A percentile compares a stretch with the other conserved stretches of the same genome.
Evolutionary conservation across 176 grass and related monocot genomes (phyloP).

Genomic region (bread wheat (Triticum aestivum)): DNA sequence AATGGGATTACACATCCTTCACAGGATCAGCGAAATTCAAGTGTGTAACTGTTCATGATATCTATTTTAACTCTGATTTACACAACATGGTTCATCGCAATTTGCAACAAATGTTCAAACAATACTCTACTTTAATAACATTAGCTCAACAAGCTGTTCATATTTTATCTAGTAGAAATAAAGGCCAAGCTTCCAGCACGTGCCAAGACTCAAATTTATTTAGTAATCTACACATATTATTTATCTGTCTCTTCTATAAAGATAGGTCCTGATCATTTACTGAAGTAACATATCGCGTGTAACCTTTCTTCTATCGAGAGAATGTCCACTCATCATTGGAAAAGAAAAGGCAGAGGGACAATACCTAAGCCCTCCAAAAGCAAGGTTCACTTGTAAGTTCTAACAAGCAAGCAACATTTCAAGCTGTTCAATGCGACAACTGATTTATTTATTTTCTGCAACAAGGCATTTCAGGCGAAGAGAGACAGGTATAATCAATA

Average conservation of each 20-base stretch:
- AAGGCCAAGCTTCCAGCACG: neutral
- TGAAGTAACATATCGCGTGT: neutral
- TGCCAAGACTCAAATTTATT: neutral
- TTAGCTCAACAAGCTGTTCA: neutral
- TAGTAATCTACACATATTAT: neutral
- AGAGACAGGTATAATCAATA: neutral
- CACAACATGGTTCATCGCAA: neutral
- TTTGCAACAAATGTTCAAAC: neutral
- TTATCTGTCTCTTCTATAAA: neutral
- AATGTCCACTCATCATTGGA: no score
- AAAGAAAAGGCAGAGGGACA: neutral
- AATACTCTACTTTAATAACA: neutral
- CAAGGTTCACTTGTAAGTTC: neutral
- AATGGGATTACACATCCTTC: neutral
- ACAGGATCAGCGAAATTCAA: neutral
- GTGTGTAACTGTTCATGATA: neutral
- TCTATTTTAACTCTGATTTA: neutral
- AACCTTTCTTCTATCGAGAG: no score
- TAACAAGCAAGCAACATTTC: neutral
- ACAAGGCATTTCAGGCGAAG: neutral
- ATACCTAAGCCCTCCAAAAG: neutral
- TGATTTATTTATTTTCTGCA: neutral
- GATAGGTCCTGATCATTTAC: slow-evolving; percentile 1
- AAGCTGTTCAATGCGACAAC: neutral
- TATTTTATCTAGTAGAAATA: neutral